Conservation (phyloP, 192 early-diverging fungal species). For the Coemansia reversa region DNA sequence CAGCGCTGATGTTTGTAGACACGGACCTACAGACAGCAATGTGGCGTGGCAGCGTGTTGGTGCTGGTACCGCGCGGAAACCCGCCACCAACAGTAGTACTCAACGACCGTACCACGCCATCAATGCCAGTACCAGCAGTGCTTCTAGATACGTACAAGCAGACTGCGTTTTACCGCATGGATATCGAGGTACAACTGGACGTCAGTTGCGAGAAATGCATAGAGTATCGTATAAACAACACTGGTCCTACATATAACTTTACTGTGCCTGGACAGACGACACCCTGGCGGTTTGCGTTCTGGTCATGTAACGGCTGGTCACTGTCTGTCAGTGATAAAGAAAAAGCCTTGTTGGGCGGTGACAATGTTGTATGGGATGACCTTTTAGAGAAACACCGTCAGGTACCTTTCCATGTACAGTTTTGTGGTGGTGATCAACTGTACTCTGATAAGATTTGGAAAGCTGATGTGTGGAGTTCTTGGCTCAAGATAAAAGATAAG, state of each 20-base stretch:
- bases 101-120: constrained; percentile 34
- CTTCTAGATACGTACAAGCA: constrained; percentile 60
- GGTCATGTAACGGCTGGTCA: constrained; percentile 74
- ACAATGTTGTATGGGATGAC: constrained; percentile 70
- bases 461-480: constrained; percentile 60
- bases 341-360: constrained; percentile 41
- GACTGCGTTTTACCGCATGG: constrained; percentile 65
- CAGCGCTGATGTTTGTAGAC: constrained; percentile 57
- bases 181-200: constrained; percentile 55
- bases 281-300: constrained; percentile 67
- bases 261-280: constrained; percentile 52
- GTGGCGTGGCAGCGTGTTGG: constrained; percentile 60
- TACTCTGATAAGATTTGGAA: constrained; percentile 64
- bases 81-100: constrained; percentile 42
- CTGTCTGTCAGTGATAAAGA: constrained; percentile 48
- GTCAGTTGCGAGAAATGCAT: constrained; percentile 40
- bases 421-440: constrained; percentile 76
- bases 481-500: constrained; percentile 56
- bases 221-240: constrained; percentile 51
- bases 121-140: constrained; percentile 28
- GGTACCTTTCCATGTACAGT: constrained; percentile 66
- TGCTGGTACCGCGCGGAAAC: constrained; percentile 40
- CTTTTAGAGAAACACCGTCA: constrained; percentile 58
- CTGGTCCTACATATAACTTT: constrained; percentile 53
- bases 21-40: constrained; percentile 53